A percentile compares a stretch with the other conserved stretches of the same genome.
Evolutionary conservation across 441 rosid genomes (phyloP).

Genomic region (Pelargonium australe): DNA sequence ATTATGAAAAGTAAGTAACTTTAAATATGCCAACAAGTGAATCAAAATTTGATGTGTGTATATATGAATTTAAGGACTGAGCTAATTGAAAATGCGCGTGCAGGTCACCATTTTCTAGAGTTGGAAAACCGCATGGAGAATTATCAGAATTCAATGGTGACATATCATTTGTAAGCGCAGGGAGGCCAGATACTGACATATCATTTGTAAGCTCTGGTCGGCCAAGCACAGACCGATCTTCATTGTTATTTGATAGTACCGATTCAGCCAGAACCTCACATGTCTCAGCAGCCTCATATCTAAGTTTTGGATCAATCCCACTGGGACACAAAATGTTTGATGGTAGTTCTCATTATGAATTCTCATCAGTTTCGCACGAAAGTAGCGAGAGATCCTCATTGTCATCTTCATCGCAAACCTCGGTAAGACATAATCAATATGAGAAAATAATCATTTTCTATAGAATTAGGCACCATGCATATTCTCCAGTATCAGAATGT

Average conservation of each 20-base stretch:
- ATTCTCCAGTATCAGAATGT: too few relatives aligned
- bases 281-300: neutral
- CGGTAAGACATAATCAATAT: neutral
- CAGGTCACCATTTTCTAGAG: neutral
- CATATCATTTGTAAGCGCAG: conserved; percentile 1
- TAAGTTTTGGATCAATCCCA: neutral
- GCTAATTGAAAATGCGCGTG: neutral
- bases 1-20: neutral
- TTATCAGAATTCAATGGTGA: neutral
- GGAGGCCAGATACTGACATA: neutral
- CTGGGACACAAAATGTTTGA: neutral
- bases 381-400: neutral
- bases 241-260: neutral
- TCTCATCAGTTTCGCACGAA: neutral
- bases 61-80: neutral
- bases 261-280: neutral
- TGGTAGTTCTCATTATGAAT: neutral
- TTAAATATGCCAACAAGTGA: neutral
- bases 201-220: conserved; percentile 1
- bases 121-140: neutral
- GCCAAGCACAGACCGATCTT: neutral
- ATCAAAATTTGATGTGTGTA: neutral
- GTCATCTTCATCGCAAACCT: neutral
- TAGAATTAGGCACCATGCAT: too few relatives aligned
- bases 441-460: too few relatives aligned